phyloP scores from a whole-genome alignment of 108 stramenopile genomes.

The Cyclotella distinguenda region DNA sequence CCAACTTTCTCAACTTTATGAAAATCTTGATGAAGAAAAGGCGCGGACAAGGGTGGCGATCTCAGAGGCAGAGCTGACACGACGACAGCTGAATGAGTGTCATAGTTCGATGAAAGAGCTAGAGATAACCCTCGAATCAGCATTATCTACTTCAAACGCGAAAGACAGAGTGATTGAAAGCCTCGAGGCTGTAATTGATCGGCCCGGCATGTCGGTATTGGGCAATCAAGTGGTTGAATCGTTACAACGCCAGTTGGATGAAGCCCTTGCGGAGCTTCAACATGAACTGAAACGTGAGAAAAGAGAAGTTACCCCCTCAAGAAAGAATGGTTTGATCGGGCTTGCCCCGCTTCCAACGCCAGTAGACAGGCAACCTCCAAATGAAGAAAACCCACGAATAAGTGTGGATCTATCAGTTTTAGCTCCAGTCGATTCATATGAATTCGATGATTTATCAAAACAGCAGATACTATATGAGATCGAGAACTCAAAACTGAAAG shows the following conservation, averaged over 20 bases:
- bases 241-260: constrained; percentile 17
- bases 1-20: constrained; percentile 16
- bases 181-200: neutral
- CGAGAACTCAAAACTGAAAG: constrained; percentile 33
- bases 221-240: neutral
- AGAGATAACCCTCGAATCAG: constrained; percentile 14
- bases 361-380: neutral
- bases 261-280: constrained; percentile 40
- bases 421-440: too few relatives aligned
- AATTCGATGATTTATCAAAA: too few relatives aligned
- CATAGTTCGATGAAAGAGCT: constrained; percentile 8
- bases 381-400: too few relatives aligned
- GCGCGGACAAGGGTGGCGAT: constrained; percentile 15
- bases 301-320: neutral
- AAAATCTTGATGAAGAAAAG: constrained; percentile 21
- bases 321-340: neutral
- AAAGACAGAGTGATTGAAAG: neutral
- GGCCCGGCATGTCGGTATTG: neutral
- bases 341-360: neutral
- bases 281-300: constrained; percentile 30
- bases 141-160: neutral
- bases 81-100: constrained; percentile 18
- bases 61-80: neutral
- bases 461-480: too few relatives aligned
- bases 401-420: too few relatives aligned